Conservation (phyloP, 305 asterid genomes). For the Fraxinus nigra region DNA sequence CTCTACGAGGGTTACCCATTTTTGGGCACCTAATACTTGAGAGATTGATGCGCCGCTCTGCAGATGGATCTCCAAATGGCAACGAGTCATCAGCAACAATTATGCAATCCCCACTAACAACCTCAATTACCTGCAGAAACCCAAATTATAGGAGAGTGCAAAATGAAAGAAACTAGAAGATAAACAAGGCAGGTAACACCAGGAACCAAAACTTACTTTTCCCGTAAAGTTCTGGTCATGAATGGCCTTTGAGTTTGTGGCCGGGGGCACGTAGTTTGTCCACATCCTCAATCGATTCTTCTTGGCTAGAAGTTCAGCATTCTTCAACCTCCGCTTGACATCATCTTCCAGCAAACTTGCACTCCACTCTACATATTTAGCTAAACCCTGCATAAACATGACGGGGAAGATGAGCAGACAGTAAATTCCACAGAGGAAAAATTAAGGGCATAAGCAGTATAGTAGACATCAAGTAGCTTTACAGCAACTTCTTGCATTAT, state of each 20-base stretch:
- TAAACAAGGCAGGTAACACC: background rate
- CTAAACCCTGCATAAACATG: conserved; percentile 62
- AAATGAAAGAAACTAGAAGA: background rate
- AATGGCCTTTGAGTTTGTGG: conserved; percentile 90
- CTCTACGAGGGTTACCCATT: conserved; percentile 97
- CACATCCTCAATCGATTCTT: conserved; percentile 70
- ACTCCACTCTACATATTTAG: conserved; percentile 98
- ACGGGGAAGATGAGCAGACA: conserved; percentile 20
- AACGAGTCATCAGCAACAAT: conserved; percentile 85
- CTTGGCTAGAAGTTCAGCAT: conserved; percentile 86
- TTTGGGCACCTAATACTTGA: conserved; percentile 95
- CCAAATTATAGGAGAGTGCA: conserved; percentile 9
- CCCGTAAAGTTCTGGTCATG: conserved; percentile 94
- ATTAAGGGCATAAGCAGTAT: background rate
- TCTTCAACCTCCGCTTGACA: conserved; percentile 62
- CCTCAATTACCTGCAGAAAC: conserved; percentile 77
- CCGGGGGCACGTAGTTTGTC: conserved; percentile 93
- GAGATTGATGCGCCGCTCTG: conserved; percentile 91
- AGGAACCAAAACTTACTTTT: conserved; percentile 51
- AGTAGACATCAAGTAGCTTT: background rate
- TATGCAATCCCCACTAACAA: conserved; percentile 87
- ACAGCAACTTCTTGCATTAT: background rate
- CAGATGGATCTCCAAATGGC: conserved; percentile 91
- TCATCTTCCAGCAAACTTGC: conserved; percentile 86
- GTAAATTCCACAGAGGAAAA: background rate